Evolutionary conservation across 1,284 basidiomycete species (phyloP).

Genomic region (Fomitopsis pinicola): DNA sequence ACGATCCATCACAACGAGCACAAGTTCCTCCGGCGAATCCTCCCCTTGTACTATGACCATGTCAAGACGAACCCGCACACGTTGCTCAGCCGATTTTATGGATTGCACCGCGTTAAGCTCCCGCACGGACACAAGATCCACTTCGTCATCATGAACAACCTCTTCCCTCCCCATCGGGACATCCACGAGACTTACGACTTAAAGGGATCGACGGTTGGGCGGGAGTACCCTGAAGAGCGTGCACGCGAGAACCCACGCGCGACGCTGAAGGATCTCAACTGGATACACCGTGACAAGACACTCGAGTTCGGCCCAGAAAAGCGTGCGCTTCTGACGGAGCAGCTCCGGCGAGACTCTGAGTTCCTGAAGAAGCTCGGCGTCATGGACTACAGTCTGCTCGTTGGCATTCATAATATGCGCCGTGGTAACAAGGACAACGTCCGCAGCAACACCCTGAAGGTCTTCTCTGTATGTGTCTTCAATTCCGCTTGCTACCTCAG

Average conservation of each 20-base stretch:
- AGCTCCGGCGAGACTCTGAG: constrained; percentile 83
- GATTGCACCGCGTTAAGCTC: constrained; percentile 94
- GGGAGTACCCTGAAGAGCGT: constrained; percentile 87
- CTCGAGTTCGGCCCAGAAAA: constrained; percentile 95
- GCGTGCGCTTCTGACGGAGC: constrained; percentile 84
- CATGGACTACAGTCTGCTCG: constrained; percentile 96
- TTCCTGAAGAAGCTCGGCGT: constrained; percentile 82
- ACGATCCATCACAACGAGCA: constrained; percentile 95
- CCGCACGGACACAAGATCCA: constrained; percentile 94
- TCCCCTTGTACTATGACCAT: constrained; percentile 86
- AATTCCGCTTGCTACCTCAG: not conserved
- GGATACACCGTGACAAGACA: constrained; percentile 78
- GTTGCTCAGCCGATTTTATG: constrained; percentile 91
- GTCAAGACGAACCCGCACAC: constrained; percentile 93
- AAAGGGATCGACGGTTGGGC: constrained; percentile 90
- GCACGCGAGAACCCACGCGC: constrained; percentile 78
- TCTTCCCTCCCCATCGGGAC: constrained; percentile 96
- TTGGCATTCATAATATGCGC: constrained; percentile 91
- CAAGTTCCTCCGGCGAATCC: constrained; percentile 85
- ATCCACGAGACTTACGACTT: constrained; percentile 98
- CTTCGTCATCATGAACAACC: constrained; percentile 99
- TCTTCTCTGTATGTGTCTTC: constrained; percentile 73
- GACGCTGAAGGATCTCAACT: constrained; percentile 95
- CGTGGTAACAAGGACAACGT: constrained; percentile 91
- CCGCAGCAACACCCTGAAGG: constrained; percentile 83